A percentile compares a stretch with the other conserved stretches of the same genome.
These are phyloP conservation scores for Flaveria ramosissima DNA, from an alignment of 129 eudicot species.

Conservation along the genomic window DNA sequence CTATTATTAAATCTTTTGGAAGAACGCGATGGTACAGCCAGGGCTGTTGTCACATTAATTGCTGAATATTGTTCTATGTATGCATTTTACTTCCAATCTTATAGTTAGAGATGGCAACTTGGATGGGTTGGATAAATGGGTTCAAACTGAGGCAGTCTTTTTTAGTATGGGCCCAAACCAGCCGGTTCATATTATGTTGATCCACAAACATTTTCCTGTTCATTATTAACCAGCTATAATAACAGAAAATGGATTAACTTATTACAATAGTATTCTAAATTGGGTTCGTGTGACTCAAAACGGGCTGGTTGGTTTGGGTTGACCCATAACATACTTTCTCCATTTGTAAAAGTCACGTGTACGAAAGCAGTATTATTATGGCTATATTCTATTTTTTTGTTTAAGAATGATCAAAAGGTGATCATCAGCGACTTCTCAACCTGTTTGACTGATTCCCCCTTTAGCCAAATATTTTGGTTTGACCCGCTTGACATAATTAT, in stretches of 20 bases:
- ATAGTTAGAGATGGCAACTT: conserved; percentile 16
- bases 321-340: background rate
- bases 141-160: background rate
- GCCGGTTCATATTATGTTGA: background rate
- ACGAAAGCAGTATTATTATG: background rate
- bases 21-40: conserved; percentile 71
- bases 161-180: background rate
- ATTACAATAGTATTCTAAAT: background rate
- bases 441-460: background rate
- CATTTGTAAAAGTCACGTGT: background rate
- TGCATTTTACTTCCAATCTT: conserved; percentile 18
- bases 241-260: background rate
- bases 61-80: conserved; percentile 82
- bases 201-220: background rate
- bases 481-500: background rate
- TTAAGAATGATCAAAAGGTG: background rate
- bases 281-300: background rate
- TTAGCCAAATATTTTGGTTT: background rate
- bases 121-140: background rate
- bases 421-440: background rate
- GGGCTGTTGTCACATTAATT: conserved; percentile 71
- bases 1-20: conserved; percentile 65
- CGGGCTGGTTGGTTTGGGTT: background rate
- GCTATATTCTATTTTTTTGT: background rate
- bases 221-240: background rate